Conservation (phyloP, 441 rosid species). For the Aleurites moluccanus region DNA sequence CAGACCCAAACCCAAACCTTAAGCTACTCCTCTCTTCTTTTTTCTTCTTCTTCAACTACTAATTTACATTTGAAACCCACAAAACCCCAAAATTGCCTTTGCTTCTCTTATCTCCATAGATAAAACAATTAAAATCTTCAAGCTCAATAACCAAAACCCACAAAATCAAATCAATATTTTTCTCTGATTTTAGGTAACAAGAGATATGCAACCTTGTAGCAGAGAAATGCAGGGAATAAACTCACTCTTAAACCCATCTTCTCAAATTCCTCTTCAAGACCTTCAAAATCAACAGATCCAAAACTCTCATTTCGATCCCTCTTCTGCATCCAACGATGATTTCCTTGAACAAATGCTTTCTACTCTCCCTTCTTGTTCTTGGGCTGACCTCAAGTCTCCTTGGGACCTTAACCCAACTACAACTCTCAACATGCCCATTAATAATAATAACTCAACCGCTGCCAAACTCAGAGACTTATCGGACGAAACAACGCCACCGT, state of each 20-base stretch:
- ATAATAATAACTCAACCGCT: neutral
- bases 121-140: neutral
- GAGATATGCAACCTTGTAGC: constrained; percentile 43
- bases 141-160: neutral
- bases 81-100: neutral
- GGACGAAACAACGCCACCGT: constrained; percentile 48
- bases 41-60: neutral
- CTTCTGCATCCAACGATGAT: constrained; percentile 45
- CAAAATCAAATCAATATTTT: neutral
- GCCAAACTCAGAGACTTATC: constrained; percentile 32
- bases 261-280: constrained; percentile 38
- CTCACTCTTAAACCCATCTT: constrained; percentile 34
- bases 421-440: constrained; percentile 19
- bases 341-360: constrained; percentile 66
- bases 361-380: constrained; percentile 52
- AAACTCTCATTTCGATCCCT: constrained; percentile 40
- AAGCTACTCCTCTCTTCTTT: neutral
- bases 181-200: neutral
- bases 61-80: neutral
- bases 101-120: neutral
- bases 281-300: constrained; percentile 48
- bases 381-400: constrained; percentile 47
- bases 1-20: neutral
- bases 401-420: constrained; percentile 37
- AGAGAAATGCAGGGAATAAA: constrained; percentile 59